phyloP scores from a whole-genome alignment of 169 alveolate species.

The Neospora caninum region DNA sequence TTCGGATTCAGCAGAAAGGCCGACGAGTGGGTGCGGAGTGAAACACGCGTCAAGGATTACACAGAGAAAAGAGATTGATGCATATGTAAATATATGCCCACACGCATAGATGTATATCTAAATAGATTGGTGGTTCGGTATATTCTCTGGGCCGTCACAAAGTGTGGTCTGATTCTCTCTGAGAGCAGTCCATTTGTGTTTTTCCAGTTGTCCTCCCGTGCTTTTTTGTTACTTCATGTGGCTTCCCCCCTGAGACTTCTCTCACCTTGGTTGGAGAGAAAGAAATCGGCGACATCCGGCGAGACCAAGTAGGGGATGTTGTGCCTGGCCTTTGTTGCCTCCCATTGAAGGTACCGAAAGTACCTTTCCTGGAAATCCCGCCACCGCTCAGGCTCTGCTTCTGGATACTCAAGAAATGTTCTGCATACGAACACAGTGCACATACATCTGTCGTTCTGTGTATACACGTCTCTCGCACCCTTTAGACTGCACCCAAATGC shows the following conservation, averaged over 20 bases:
- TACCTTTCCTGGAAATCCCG: not conserved
- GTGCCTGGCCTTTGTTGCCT: not conserved
- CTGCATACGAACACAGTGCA: not conserved
- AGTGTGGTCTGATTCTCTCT: not conserved
- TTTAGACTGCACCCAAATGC: too few relatives aligned
- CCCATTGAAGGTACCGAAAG: conserved; percentile 19
- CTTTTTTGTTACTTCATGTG: not conserved
- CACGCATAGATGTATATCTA: not conserved
- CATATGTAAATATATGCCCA: too few relatives aligned
- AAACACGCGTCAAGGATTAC: too few relatives aligned
- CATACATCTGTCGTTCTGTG: too few relatives aligned
- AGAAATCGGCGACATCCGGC: not conserved
- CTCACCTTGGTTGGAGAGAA: not conserved
- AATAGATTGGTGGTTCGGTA: not conserved
- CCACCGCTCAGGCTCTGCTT: not conserved
- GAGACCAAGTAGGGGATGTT: not conserved
- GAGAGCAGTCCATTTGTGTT: not conserved
- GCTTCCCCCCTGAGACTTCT: not conserved
- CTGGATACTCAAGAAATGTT: conserved; percentile 8
- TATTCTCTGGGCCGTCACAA: too few relatives aligned
- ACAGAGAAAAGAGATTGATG: too few relatives aligned
- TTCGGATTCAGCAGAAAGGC: too few relatives aligned
- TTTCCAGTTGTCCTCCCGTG: not conserved
- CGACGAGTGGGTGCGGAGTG: too few relatives aligned
- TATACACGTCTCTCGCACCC: not conserved